phyloP scores from a whole-genome alignment of 345 rosid species.

The Camelina sativa region DNA sequence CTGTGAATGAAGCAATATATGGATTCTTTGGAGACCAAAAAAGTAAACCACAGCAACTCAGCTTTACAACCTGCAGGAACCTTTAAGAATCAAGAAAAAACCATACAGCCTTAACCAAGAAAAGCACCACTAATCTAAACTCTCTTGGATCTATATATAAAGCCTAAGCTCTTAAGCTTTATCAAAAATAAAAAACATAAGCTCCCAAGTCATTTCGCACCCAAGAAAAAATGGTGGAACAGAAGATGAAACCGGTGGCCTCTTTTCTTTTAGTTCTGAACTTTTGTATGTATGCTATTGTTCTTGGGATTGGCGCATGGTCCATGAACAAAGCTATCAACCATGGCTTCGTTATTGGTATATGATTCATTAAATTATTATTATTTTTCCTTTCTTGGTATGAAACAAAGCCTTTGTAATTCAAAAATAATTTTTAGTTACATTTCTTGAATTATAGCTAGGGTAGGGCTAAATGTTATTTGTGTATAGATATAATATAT shows the following conservation, averaged over 20 bases:
- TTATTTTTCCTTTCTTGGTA: neutral
- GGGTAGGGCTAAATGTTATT: too few species aligned
- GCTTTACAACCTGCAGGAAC: slow-evolving; percentile 40
- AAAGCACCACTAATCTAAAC: slow-evolving; percentile 55
- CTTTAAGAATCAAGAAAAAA: slow-evolving; percentile 44
- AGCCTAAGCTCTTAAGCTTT: slow-evolving; percentile 14
- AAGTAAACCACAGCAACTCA: neutral
- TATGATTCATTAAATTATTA: neutral
- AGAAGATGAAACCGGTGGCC: slow-evolving; percentile 61
- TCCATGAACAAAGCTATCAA: slow-evolving; percentile 79
- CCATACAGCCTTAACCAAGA: slow-evolving; percentile 64
- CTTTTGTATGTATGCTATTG: slow-evolving; percentile 72
- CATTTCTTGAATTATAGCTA: too few species aligned
- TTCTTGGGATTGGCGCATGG: slow-evolving; percentile 85
- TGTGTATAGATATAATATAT: too few species aligned
- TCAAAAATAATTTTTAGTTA: too few species aligned
- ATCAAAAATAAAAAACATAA: neutral
- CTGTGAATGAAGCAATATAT: slow-evolving; percentile 41
- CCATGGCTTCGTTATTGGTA: slow-evolving; percentile 87
- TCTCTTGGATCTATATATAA: slow-evolving; percentile 35
- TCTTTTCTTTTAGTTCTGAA: slow-evolving; percentile 66
- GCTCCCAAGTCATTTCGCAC: neutral
- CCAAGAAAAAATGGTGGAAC: slow-evolving; percentile 52
- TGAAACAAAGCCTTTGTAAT: too few species aligned
- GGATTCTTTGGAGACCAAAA: slow-evolving; percentile 25